Conservation (phyloP, 2,329 filamentous ascomycete species). For the Xylariales sp. region DNA sequence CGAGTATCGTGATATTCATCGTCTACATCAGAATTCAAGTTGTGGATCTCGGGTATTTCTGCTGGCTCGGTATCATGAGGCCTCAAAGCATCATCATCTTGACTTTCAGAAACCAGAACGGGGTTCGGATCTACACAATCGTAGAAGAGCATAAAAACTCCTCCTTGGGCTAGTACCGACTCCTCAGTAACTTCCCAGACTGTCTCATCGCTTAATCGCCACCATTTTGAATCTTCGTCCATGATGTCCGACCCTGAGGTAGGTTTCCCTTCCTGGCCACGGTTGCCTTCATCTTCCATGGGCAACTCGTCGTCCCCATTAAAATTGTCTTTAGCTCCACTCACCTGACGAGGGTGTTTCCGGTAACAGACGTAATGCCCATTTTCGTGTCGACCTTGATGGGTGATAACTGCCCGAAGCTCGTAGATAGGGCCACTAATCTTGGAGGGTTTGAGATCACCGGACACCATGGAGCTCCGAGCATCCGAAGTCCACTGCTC, state of each 20-base stretch:
- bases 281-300: constrained; percentile 35
- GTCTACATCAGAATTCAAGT: background rate
- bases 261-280: constrained; percentile 35
- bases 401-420: constrained; percentile 85
- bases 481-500: constrained; percentile 80
- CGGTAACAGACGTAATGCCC: constrained; percentile 96
- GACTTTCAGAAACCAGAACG: constrained; percentile 51
- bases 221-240: constrained; percentile 73
- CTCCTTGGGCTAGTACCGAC: constrained; percentile 78
- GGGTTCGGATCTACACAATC: constrained; percentile 73
- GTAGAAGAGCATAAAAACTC: constrained; percentile 98
- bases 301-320: constrained; percentile 17
- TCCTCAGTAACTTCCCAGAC: constrained; percentile 80
- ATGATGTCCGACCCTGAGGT: constrained; percentile 39
- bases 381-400: constrained; percentile 91
- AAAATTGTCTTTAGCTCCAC: constrained; percentile 20
- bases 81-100: background rate
- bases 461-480: constrained; percentile 77
- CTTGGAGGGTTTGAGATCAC: constrained; percentile 61
- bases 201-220: constrained; percentile 89
- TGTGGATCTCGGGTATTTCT: background rate
- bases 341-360: constrained; percentile 65
- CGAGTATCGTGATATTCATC: background rate
- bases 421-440: constrained; percentile 74
- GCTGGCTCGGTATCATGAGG: background rate